Evolutionary conservation across 352 stramenopile species (phyloP).

Genomic region (Globisporangium radiosum): DNA sequence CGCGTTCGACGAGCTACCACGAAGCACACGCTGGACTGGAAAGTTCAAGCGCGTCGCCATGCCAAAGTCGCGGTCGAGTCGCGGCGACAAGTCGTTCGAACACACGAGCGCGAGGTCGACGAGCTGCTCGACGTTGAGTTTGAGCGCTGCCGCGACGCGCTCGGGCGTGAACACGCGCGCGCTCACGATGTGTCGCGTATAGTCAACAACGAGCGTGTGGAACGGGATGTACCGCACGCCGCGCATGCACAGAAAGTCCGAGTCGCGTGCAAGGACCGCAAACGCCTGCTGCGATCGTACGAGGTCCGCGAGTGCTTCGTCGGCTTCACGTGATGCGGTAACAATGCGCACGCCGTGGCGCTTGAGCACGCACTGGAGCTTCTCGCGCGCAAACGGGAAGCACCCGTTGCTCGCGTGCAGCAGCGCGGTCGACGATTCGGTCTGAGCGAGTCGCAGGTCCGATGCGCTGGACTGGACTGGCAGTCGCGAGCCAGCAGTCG

Average conservation of each 20-base stretch:
- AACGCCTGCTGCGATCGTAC: constrained; percentile 46
- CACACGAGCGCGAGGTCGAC: constrained; percentile 83
- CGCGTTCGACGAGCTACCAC: constrained; percentile 15
- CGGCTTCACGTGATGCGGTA: constrained; percentile 61
- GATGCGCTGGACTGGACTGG: neutral
- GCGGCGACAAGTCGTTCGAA: constrained; percentile 83
- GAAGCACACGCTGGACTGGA: constrained; percentile 31
- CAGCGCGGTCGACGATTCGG: constrained; percentile 15
- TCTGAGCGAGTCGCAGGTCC: constrained; percentile 5
- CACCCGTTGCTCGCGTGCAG: constrained; percentile 59
- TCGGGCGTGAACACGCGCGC: constrained; percentile 72
- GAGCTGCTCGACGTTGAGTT: constrained; percentile 57
- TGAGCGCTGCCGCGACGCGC: constrained; percentile 50
- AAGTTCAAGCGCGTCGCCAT: constrained; percentile 50
- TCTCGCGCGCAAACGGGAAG: constrained; percentile 75
- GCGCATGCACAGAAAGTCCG: constrained; percentile 86
- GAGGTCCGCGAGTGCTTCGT: constrained; percentile 65
- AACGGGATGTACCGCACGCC: constrained; percentile 82
- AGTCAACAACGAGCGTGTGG: constrained; percentile 26
- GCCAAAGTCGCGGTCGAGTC: constrained; percentile 56
- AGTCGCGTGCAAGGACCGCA: constrained; percentile 77
- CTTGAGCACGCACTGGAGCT: constrained; percentile 50
- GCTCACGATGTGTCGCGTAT: constrained; percentile 21
- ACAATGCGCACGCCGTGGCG: constrained; percentile 39
- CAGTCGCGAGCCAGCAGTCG: neutral